A percentile compares a stretch with the other conserved stretches of the same genome.
phyloP scores from a whole-genome alignment of 1,139 yeast species.

The Meyerozyma smithsonii region DNA sequence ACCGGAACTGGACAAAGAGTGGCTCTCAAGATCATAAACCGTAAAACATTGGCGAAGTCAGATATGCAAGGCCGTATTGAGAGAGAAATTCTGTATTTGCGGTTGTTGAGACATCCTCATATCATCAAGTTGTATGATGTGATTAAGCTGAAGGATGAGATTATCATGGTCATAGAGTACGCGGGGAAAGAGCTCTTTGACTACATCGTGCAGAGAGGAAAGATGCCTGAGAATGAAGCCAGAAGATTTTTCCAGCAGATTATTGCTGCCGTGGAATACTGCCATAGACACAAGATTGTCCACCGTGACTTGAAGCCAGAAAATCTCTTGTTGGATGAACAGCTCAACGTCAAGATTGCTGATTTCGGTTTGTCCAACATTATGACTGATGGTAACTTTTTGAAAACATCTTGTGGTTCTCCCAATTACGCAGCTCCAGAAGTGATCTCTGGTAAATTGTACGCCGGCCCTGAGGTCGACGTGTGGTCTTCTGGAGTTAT shows the following conservation, averaged over 20 bases:
- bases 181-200: constrained; percentile 97
- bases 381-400: constrained; percentile 96
- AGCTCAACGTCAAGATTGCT: constrained; percentile 90
- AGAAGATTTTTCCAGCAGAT: constrained; percentile 95
- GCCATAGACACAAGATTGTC: constrained; percentile 96
- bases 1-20: constrained; percentile 89
- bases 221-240: constrained; percentile 93
- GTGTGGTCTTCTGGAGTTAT: constrained; percentile 99
- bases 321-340: constrained; percentile 84
- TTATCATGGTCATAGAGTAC: constrained; percentile 95
- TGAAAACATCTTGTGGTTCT: constrained; percentile 94
- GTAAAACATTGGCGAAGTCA: constrained; percentile 88
- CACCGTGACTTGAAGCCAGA: constrained; percentile 96
- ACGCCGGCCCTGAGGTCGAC: constrained; percentile 98
- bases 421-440: constrained; percentile 99
- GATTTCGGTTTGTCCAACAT: constrained; percentile 94
- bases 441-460: constrained; percentile 90
- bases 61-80: constrained; percentile 98
- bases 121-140: constrained; percentile 95
- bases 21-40: constrained; percentile 89
- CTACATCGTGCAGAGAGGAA: constrained; percentile 91
- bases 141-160: constrained; percentile 91
- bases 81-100: constrained; percentile 85
- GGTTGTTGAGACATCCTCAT: constrained; percentile 92
- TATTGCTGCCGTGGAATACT: constrained; percentile 95